A percentile compares a stretch with the other conserved stretches of the same genome.
Evolutionary conservation across 352 stramenopile genomes (phyloP).

Genomic region (Phytophthora pistaciae): DNA sequence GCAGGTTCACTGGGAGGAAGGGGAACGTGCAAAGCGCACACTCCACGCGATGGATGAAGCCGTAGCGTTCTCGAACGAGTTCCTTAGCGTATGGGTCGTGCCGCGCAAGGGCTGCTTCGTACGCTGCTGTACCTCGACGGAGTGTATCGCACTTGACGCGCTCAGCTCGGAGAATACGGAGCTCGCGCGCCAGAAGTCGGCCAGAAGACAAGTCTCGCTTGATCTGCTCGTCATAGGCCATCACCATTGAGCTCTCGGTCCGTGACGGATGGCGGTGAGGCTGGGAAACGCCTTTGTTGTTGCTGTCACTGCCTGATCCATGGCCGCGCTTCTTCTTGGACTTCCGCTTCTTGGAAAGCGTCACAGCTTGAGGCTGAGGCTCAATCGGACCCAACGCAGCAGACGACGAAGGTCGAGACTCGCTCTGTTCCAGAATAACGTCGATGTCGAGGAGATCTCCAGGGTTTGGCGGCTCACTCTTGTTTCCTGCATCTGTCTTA

Average conservation of each 20-base stretch:
- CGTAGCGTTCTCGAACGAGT: constrained; percentile 66
- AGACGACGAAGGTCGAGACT: constrained; percentile 17
- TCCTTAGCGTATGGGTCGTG: constrained; percentile 59
- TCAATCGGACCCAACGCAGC: constrained; percentile 24
- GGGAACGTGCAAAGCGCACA: constrained; percentile 71
- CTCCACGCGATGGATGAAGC: constrained; percentile 65
- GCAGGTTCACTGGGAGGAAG: constrained; percentile 67
- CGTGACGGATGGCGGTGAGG: constrained; percentile 10
- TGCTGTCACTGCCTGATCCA: constrained; percentile 18
- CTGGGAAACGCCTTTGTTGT: constrained; percentile 17
- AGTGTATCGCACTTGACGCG: constrained; percentile 36
- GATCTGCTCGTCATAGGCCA: constrained; percentile 50
- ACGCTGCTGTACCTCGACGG: constrained; percentile 21
- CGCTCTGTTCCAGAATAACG: constrained; percentile 2
- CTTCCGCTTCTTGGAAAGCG: constrained; percentile 29
- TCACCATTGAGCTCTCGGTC: constrained; percentile 51
- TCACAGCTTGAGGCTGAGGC: constrained; percentile 9
- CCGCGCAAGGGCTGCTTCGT: constrained; percentile 34
- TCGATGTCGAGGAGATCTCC: constrained; percentile 5
- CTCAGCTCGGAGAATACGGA: constrained; percentile 60
- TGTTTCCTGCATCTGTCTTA: constrained; percentile 6
- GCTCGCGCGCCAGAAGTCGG: constrained; percentile 58
- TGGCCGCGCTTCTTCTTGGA: constrained; percentile 34
- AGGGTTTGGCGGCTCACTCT: constrained; percentile 1
- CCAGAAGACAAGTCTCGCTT: constrained; percentile 54